These are phyloP conservation scores for Plantago major DNA, from an alignment of 257 asterid species.

Conservation along the genomic window DNA sequence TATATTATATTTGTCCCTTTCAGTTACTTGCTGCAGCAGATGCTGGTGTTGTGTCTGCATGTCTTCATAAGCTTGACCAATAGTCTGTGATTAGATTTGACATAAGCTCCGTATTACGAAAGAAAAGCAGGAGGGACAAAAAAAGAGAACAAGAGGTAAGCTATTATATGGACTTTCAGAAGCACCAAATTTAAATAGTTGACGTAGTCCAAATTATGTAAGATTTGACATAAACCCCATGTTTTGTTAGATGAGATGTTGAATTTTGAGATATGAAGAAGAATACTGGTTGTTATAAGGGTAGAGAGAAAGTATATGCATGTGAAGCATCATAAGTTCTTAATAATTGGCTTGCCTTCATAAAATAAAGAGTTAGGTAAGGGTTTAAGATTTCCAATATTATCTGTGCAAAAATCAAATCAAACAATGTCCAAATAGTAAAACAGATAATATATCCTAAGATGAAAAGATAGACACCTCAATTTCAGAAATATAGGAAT, in stretches of 20 bases:
- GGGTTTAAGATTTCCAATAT: not conserved
- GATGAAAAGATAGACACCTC: slow-evolving; percentile 49
- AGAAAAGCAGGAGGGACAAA: slow-evolving; percentile 9
- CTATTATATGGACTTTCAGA: no score
- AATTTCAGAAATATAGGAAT: slow-evolving; percentile 81
- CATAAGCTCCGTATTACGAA: slow-evolving; percentile 17
- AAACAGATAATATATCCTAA: not conserved
- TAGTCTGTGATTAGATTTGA: slow-evolving; percentile 52
- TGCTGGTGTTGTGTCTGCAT: slow-evolving; percentile 97
- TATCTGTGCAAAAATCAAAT: no score
- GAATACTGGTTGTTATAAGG: no score
- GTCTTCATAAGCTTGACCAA: slow-evolving; percentile 98
- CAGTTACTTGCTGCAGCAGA: slow-evolving; percentile 74
- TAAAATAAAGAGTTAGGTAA: no score
- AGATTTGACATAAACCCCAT: no score
- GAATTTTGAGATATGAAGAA: no score
- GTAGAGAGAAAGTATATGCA: no score
- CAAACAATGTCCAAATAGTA: not conserved
- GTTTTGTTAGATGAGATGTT: no score
- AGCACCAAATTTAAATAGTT: no score
- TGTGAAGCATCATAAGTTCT: no score
- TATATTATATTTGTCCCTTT: slow-evolving; percentile 84
- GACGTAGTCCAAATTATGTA: no score
- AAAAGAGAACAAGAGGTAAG: not conserved
- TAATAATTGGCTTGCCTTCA: no score